A percentile compares a stretch with the other conserved stretches of the same genome.
These are phyloP conservation scores for Persicaria tinctoria DNA, from an alignment of 148 eudicot genomes.

Conservation along the genomic window DNA sequence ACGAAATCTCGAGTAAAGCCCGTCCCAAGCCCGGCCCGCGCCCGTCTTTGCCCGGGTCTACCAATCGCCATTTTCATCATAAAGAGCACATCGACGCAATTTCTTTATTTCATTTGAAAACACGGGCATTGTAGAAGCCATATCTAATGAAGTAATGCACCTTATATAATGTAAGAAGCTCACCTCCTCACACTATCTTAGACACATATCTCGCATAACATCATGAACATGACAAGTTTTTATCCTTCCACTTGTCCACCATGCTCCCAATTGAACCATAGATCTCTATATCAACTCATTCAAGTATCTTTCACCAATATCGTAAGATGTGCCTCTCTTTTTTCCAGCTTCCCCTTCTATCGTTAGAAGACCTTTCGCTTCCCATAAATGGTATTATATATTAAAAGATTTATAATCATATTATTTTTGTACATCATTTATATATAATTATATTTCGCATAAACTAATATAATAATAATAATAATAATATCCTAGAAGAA, in stretches of 20 bases:
- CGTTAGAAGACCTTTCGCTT: conserved; percentile 14
- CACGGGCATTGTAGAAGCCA: too few species aligned
- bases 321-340: background rate
- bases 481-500: too few species aligned
- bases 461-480: too few species aligned
- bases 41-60: too few species aligned
- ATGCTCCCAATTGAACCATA: background rate
- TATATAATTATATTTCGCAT: too few species aligned
- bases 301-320: conserved; percentile 13
- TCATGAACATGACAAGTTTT: conserved; percentile 11
- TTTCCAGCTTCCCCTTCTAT: background rate
- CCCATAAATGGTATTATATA: background rate
- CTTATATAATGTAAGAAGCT: conserved; percentile 3
- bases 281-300: conserved; percentile 5
- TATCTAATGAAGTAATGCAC: background rate
- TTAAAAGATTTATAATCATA: too few species aligned
- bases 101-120: too few species aligned
- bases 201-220: conserved; percentile 5
- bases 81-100: too few species aligned
- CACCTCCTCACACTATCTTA: background rate
- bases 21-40: too few species aligned
- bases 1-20: too few species aligned
- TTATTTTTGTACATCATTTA: too few species aligned
- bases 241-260: background rate
- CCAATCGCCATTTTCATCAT: too few species aligned